Evolutionary conservation across 495 filamentous ascomycete species (phyloP).

Genomic region (Penicillium cosmopolitanum): DNA sequence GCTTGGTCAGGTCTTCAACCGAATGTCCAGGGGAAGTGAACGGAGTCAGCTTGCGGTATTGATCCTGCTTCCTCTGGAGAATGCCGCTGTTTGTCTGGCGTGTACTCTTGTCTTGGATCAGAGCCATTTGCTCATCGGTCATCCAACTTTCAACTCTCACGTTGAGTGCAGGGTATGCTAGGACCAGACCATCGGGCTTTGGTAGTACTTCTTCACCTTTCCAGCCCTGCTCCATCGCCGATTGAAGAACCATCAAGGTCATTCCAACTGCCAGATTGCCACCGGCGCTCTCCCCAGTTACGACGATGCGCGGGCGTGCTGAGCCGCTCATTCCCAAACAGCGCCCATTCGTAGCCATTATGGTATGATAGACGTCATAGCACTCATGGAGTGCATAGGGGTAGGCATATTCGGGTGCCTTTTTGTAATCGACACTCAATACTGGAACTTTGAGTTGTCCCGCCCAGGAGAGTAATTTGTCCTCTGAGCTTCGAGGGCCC

Average conservation of each 20-base stretch:
- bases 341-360: slow-evolving; percentile 74
- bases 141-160: slow-evolving; percentile 99
- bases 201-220: slow-evolving; percentile 66
- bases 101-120: slow-evolving; percentile 82
- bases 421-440: slow-evolving; percentile 89
- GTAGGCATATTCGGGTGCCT: slow-evolving; percentile 93
- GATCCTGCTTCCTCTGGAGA: slow-evolving; percentile 74
- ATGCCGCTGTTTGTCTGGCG: slow-evolving; percentile 78
- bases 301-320: slow-evolving; percentile 69
- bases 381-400: slow-evolving; percentile 96
- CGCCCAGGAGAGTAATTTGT: slow-evolving; percentile 89
- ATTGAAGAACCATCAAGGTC: slow-evolving; percentile 85
- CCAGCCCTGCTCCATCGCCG: slow-evolving; percentile 58
- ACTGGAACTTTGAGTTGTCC: slow-evolving; percentile 82
- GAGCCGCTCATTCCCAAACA: slow-evolving; percentile 84
- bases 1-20: slow-evolving; percentile 46
- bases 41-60: slow-evolving; percentile 63
- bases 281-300: slow-evolving; percentile 92
- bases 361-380: slow-evolving; percentile 87
- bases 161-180: slow-evolving; percentile 89
- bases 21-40: slow-evolving; percentile 68
- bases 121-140: slow-evolving; percentile 94
- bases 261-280: slow-evolving; percentile 85
- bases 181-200: slow-evolving; percentile 75
- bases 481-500: slow-evolving; percentile 87